Percentiles rank a stretch among this genome's conserved stretches.
These are phyloP conservation scores for Albatrellus ellisii DNA, from an alignment of 768 basidiomycete genomes.

Conservation along the genomic window DNA sequence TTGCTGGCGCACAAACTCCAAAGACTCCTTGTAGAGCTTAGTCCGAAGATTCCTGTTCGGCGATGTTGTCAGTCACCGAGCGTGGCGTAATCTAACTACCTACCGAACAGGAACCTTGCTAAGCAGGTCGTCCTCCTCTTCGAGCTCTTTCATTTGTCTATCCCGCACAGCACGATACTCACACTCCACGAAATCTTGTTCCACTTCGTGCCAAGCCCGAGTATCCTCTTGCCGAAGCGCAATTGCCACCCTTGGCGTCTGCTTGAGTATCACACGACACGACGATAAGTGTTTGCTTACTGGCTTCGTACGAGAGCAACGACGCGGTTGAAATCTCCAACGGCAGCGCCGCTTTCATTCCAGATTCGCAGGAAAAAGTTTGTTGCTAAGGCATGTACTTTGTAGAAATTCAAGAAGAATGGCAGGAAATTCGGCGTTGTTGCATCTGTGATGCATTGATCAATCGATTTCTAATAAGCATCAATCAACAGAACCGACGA, in stretches of 20 bases:
- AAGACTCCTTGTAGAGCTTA: conserved; percentile 82
- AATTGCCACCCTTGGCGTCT: conserved; percentile 46
- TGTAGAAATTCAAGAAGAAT: conserved; percentile 77
- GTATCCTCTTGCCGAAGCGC: conserved; percentile 63
- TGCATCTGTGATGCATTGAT: conserved; percentile 35
- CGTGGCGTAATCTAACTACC: neutral
- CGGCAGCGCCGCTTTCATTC: conserved; percentile 73
- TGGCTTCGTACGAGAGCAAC: conserved; percentile 73
- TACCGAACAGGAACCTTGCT: conserved; percentile 81
- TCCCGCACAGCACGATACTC: conserved; percentile 82
- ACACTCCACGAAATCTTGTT: conserved; percentile 65
- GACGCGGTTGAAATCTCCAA: conserved; percentile 67
- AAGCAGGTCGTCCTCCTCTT: conserved; percentile 76
- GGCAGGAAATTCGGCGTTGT: conserved; percentile 75
- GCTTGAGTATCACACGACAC: neutral
- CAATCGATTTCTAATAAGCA: too few species aligned
- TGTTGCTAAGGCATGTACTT: conserved; percentile 68
- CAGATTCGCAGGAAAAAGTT: conserved; percentile 90
- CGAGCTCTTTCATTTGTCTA: conserved; percentile 82
- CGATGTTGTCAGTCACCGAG: neutral
- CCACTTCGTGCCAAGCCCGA: conserved; percentile 75
- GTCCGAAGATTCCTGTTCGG: conserved; percentile 59
- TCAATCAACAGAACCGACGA: conserved; percentile 17
- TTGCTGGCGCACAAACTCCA: conserved; percentile 81
- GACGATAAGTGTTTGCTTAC: conserved; percentile 30